Percentiles rank a stretch among this genome's conserved stretches.
Evolutionary conservation across 1,139 yeast species (phyloP).

Genomic region (Sugiyamaella grinbergsii): DNA sequence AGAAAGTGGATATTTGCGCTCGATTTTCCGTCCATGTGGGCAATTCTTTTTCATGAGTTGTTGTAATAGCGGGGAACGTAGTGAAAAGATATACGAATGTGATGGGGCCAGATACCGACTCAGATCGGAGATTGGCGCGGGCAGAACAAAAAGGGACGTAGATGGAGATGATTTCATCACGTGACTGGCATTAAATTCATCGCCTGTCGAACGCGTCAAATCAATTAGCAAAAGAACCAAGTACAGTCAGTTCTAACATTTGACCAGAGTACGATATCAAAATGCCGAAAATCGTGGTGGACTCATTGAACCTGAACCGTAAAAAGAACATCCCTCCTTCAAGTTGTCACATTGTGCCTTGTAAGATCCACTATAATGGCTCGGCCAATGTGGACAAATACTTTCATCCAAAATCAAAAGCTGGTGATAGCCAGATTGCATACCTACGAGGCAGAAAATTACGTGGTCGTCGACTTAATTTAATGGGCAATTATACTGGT

Average conservation of each 20-base stretch:
- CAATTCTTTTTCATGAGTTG: too few relatives aligned
- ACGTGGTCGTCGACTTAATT: slow-evolving; percentile 27
- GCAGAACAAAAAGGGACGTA: too few relatives aligned
- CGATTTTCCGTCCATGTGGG: neutral
- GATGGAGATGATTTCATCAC: too few relatives aligned
- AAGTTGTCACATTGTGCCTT: slow-evolving; percentile 34
- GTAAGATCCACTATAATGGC: slow-evolving; percentile 36
- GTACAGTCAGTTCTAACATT: too few relatives aligned
- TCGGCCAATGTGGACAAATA: slow-evolving; percentile 31
- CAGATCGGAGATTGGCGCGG: too few relatives aligned
- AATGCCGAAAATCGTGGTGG: slow-evolving; percentile 12
- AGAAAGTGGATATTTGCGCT: neutral
- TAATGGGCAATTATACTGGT: slow-evolving; percentile 30
- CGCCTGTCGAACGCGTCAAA: too few relatives aligned
- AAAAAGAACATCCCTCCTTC: slow-evolving; percentile 1
- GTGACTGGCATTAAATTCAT: too few relatives aligned
- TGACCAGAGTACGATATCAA: too few relatives aligned
- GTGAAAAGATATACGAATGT: too few relatives aligned
- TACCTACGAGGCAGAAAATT: slow-evolving; percentile 35
- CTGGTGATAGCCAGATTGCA: slow-evolving; percentile 15
- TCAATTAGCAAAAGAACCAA: too few relatives aligned
- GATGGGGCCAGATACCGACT: too few relatives aligned
- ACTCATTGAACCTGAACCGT: slow-evolving; percentile 4
- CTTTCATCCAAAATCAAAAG: slow-evolving; percentile 23
- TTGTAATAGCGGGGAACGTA: too few relatives aligned